Conservation (phyloP, 2,329 filamentous ascomycete species). For the Nemania serpens region DNA sequence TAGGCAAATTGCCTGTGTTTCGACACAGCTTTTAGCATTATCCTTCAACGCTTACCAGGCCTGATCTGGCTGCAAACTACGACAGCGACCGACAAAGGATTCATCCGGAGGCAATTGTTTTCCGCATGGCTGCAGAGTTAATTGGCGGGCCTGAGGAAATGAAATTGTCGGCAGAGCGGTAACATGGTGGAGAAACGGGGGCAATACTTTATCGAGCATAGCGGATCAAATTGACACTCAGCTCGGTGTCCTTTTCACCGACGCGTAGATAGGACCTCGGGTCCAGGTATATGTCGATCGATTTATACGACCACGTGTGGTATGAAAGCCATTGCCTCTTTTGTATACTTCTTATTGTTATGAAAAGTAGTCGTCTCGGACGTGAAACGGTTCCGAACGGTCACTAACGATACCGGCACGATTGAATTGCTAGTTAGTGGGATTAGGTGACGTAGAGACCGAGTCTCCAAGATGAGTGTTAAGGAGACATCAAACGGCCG, state of each 20-base stretch:
- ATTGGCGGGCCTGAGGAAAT: conserved; percentile 6
- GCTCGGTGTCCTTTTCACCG: conserved; percentile 26
- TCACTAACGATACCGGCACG: neutral
- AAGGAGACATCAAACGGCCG: conserved; percentile 10
- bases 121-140: neutral
- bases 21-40: no score
- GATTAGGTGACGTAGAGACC: neutral
- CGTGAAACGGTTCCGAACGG: no score
- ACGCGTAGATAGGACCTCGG: conserved; percentile 1
- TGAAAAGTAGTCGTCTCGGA: neutral
- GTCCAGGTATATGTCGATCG: neutral
- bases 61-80: no score
- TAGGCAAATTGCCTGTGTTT: no score
- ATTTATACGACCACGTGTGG: neutral
- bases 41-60: no score
- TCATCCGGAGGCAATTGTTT: conserved; percentile 11
- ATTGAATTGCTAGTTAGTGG: neutral
- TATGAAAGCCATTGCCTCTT: neutral
- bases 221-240: neutral
- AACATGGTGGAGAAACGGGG: conserved; percentile 11
- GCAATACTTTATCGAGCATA: neutral
- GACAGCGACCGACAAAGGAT: neutral
- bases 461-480: conserved; percentile 26
- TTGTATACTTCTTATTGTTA: neutral
- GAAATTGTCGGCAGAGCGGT: neutral